Evolutionary conservation across 495 filamentous ascomycete genomes (phyloP).

Genomic region (Hypomontagnella submonticulosa): DNA sequence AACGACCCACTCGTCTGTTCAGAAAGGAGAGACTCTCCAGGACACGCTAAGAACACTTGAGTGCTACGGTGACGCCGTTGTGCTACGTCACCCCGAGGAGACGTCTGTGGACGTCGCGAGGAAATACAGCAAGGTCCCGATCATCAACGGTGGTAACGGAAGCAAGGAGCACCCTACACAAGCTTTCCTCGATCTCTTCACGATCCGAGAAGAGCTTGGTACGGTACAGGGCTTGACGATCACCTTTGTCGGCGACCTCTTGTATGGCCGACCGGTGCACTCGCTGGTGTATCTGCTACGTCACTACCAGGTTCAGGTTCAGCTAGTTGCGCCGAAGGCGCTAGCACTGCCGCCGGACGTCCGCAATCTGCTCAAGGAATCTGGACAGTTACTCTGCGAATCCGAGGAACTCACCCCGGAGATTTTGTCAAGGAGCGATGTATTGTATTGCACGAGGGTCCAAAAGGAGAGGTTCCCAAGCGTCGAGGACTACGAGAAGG

Average conservation of each 20-base stretch:
- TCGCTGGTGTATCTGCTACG: conserved; percentile 90
- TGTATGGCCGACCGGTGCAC: conserved; percentile 93
- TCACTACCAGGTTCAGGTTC: conserved; percentile 93
- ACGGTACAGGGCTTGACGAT: conserved; percentile 94
- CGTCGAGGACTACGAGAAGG: conserved; percentile 78
- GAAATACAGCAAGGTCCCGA: conserved; percentile 85
- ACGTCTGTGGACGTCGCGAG: conserved; percentile 79
- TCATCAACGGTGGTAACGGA: conserved; percentile 98
- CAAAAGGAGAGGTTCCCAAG: conserved; percentile 94
- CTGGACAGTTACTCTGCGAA: conserved; percentile 79
- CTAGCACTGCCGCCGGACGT: conserved; percentile 82
- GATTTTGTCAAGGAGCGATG: conserved; percentile 83
- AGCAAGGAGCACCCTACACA: conserved; percentile 96
- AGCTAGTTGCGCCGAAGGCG: conserved; percentile 84
- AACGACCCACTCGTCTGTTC: conserved; percentile 81
- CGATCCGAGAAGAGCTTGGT: conserved; percentile 95
- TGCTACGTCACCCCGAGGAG: conserved; percentile 90
- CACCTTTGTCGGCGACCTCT: conserved; percentile 93
- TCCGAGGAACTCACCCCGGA: conserved; percentile 82
- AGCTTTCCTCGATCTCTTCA: conserved; percentile 98
- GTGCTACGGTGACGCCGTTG: conserved; percentile 93
- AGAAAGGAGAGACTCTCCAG: conserved; percentile 93
- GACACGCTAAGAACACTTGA: conserved; percentile 93
- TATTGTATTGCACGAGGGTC: conserved; percentile 95
- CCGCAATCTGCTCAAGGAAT: conserved; percentile 72